Percentiles rank a stretch among this genome's conserved stretches.
Evolutionary conservation across 179 eudicot genomes (phyloP).

Genomic region (Corrigiola litoralis): DNA sequence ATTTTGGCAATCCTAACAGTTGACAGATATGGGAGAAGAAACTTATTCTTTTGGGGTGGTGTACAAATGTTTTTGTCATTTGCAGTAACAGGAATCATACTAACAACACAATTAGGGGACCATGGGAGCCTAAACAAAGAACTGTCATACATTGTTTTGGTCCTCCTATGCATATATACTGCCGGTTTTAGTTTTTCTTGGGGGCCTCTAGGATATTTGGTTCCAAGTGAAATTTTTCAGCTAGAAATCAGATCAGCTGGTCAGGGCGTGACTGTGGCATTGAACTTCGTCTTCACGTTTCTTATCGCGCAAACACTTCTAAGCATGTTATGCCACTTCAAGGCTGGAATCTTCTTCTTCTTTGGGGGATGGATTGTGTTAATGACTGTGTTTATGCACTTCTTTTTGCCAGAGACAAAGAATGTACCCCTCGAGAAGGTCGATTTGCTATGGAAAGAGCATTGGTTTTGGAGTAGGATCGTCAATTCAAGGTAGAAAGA

Average conservation of each 20-base stretch:
- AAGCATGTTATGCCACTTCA: constrained; percentile 25
- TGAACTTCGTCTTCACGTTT: constrained; percentile 23
- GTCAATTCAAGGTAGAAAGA: constrained; percentile 5
- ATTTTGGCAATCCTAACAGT: constrained; percentile 21
- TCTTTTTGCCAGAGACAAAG: constrained; percentile 38
- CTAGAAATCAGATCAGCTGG: constrained; percentile 30
- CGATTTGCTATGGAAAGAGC: constrained; percentile 30
- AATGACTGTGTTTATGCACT: constrained; percentile 31
- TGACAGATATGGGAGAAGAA: constrained; percentile 25
- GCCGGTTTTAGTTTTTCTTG: constrained; percentile 30
- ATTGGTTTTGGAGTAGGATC: constrained; percentile 28
- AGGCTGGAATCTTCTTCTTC: constrained; percentile 40
- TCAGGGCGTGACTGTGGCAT: constrained; percentile 27
- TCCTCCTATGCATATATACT: constrained; percentile 23
- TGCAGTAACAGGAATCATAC: constrained; percentile 22
- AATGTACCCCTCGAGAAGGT: constrained; percentile 34
- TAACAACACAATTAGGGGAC: constrained; percentile 22
- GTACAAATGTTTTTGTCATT: constrained; percentile 21
- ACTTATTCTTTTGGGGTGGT: constrained; percentile 32
- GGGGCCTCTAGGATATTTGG: constrained; percentile 37
- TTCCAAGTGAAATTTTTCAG: constrained; percentile 37
- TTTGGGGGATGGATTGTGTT: constrained; percentile 32
- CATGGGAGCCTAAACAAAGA: constrained; percentile 20
- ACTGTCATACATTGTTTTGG: constrained; percentile 17
- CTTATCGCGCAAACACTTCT: constrained; percentile 26